Percentiles rank a stretch among this genome's conserved stretches.
Conservation (phyloP, 148 eudicot genomes). For the Oxyria digyna region DNA sequence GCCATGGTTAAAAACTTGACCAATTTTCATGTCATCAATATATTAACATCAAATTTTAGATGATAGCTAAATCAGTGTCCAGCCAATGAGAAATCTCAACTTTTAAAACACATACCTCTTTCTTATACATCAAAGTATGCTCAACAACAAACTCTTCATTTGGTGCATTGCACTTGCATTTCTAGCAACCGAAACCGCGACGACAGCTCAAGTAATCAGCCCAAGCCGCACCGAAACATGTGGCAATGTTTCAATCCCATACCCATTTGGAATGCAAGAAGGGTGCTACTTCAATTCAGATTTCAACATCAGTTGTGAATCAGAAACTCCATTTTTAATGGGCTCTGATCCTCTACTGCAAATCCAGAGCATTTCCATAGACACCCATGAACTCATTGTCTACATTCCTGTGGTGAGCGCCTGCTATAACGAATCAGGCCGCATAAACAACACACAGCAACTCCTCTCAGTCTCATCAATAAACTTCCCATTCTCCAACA, state of each 20-base stretch:
- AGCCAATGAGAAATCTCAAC: neutral
- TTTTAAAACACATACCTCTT: neutral
- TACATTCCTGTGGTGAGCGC: neutral
- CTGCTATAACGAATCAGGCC: neutral
- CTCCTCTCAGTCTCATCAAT: neutral
- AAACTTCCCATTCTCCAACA: neutral
- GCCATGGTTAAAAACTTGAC: neutral
- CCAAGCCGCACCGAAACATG: neutral
- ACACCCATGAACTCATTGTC: neutral
- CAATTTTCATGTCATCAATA: neutral
- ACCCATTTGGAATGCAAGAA: slow-evolving; percentile 12
- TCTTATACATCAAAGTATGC: too few relatives aligned
- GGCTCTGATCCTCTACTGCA: neutral
- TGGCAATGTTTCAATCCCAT: slow-evolving; percentile 15
- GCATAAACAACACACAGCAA: neutral
- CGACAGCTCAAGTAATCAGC: neutral
- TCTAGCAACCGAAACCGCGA: neutral
- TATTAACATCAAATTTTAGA: too few relatives aligned
- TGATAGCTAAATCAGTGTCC: too few relatives aligned
- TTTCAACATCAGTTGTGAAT: neutral
- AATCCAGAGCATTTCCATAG: neutral
- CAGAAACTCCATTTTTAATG: neutral
- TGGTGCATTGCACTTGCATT: neutral
- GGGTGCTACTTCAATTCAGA: slow-evolving; percentile 8
- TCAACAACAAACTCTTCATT: neutral